Evolutionary conservation across 129 eudicot species (phyloP).

Genomic region (Flaveria ramosissima): DNA sequence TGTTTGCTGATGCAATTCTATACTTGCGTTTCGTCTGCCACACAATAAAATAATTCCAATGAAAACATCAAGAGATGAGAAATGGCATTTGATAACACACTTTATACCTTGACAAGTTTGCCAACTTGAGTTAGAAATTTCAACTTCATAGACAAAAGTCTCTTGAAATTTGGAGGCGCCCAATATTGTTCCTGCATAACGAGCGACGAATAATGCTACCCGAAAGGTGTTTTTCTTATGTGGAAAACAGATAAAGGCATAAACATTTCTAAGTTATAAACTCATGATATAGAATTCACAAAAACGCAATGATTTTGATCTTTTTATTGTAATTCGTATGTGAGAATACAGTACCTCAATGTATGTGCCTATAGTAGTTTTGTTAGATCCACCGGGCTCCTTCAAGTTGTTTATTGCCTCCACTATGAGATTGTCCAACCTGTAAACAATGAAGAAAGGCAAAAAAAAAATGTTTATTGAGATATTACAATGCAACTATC

Average conservation of each 20-base stretch:
- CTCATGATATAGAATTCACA: neutral
- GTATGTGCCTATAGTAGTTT: slow-evolving; percentile 85
- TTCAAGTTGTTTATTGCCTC: slow-evolving; percentile 88
- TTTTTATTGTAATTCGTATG: neutral
- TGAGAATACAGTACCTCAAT: slow-evolving; percentile 62
- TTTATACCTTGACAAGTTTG: slow-evolving; percentile 71
- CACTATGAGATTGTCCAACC: slow-evolving; percentile 94
- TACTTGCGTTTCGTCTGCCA: slow-evolving; percentile 77
- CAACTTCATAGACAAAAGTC: slow-evolving; percentile 81
- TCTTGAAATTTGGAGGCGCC: slow-evolving; percentile 93
- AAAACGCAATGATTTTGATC: neutral
- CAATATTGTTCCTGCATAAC: slow-evolving; percentile 78
- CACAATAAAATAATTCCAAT: neutral
- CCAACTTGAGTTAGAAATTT: slow-evolving; percentile 77
- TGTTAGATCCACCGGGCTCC: slow-evolving; percentile 93
- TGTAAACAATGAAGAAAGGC: slow-evolving; percentile 34
- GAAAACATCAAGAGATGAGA: neutral
- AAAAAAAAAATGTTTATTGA: slow-evolving; percentile 7
- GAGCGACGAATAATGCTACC: slow-evolving; percentile 1
- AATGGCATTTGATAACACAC: neutral
- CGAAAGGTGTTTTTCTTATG: neutral
- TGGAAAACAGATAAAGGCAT: neutral
- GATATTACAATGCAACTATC: slow-evolving; percentile 7
- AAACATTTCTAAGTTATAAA: neutral
- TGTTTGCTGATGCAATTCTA: slow-evolving; percentile 51